These are phyloP conservation scores for Stephania cephalantha DNA, from an alignment of 164 flowering plant species.

Conservation along the genomic window DNA sequence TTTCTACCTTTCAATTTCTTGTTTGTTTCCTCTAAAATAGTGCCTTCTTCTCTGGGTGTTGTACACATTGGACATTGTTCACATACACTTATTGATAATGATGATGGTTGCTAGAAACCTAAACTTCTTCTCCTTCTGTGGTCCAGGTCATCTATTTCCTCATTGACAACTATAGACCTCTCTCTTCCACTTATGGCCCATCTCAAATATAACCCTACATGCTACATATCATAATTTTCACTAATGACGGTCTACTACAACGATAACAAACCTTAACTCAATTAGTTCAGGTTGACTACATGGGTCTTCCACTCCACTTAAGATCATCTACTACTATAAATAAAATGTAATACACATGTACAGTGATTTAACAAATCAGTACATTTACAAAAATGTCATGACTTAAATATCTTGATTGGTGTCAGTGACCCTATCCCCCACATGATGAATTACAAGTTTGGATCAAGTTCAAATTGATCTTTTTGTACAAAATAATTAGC, in stretches of 20 bases:
- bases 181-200: conserved; percentile 1
- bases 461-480: no score
- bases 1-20: background rate
- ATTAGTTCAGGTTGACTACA: no score
- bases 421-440: no score
- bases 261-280: no score
- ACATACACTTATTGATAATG: background rate
- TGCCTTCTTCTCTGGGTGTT: conserved; percentile 3
- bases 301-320: no score
- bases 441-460: no score
- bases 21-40: conserved; percentile 1
- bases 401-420: no score
- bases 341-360: no score
- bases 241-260: background rate
- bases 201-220: background rate
- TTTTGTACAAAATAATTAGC: no score
- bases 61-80: background rate
- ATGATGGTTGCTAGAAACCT: background rate
- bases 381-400: no score
- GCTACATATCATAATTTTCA: background rate
- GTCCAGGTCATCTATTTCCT: conserved; percentile 4
- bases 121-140: background rate
- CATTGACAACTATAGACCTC: background rate
- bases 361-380: no score
- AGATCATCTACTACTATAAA: no score